Conservation (phyloP, 2,329 filamentous ascomycete species). For the Whalleya microplaca region DNA sequence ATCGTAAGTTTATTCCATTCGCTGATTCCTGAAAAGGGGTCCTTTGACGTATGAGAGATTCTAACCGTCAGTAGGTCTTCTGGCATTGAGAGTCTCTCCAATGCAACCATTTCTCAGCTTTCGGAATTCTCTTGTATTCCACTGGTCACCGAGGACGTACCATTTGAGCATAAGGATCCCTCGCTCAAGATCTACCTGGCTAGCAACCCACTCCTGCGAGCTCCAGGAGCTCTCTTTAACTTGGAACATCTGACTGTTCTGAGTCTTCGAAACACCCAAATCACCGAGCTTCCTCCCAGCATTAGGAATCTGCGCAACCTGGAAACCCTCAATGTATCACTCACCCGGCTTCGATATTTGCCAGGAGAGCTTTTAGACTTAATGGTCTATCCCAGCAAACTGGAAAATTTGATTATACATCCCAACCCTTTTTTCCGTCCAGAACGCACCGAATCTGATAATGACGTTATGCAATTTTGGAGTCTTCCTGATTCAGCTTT, state of each 20-base stretch:
- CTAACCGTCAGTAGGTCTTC: constrained; percentile 40
- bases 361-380: constrained; percentile 67
- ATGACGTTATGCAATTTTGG: not conserved
- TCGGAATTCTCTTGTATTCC: constrained; percentile 58
- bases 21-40: not conserved
- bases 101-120: constrained; percentile 61
- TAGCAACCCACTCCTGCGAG: constrained; percentile 57
- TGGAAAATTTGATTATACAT: constrained; percentile 58
- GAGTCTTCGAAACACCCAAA: constrained; percentile 66
- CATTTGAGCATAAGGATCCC: constrained; percentile 62
- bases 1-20: constrained; percentile 51
- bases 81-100: constrained; percentile 56
- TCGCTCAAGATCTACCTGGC: constrained; percentile 64
- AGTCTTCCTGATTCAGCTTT: not conserved
- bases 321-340: constrained; percentile 65
- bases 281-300: constrained; percentile 62
- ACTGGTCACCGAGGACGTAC: constrained; percentile 57
- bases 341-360: constrained; percentile 63
- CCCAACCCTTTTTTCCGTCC: constrained; percentile 66
- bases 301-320: constrained; percentile 63
- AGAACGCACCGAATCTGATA: constrained; percentile 7
- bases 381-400: constrained; percentile 47
- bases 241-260: constrained; percentile 66
- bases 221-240: constrained; percentile 65
- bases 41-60: not conserved